These are phyloP conservation scores for Fusarium foetens DNA, from an alignment of 2,329 filamentous ascomycete genomes.

Conservation along the genomic window DNA sequence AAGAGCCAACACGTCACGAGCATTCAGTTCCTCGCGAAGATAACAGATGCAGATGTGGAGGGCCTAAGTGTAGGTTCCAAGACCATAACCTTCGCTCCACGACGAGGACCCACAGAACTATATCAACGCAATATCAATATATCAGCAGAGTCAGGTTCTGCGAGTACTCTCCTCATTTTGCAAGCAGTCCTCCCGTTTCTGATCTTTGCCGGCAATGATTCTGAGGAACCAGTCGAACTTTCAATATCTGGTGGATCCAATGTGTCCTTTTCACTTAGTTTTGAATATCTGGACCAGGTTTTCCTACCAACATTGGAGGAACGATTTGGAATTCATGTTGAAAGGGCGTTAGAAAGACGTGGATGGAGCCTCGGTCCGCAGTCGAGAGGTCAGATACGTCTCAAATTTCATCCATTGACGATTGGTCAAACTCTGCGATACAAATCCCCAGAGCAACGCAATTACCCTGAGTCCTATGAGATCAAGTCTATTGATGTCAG, in stretches of 20 bases:
- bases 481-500: constrained; percentile 62
- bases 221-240: constrained; percentile 58
- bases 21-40: constrained; percentile 63
- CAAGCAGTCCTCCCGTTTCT: constrained; percentile 70
- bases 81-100: constrained; percentile 60
- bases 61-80: constrained; percentile 63
- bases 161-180: constrained; percentile 67
- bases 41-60: constrained; percentile 60
- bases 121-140: constrained; percentile 59
- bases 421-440: constrained; percentile 52
- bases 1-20: constrained; percentile 70
- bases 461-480: constrained; percentile 45
- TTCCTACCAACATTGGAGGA: constrained; percentile 64
- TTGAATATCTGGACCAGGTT: constrained; percentile 71
- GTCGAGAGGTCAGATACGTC: constrained; percentile 55
- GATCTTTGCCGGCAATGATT: constrained; percentile 61
- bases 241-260: constrained; percentile 69
- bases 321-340: constrained; percentile 60
- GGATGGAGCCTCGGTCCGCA: constrained; percentile 63
- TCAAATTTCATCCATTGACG: constrained; percentile 52
- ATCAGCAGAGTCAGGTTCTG: constrained; percentile 59
- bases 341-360: constrained; percentile 56
- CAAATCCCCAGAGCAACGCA: constrained; percentile 38
- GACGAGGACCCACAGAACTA: constrained; percentile 52
- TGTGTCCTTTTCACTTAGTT: constrained; percentile 65